Percentiles rank a stretch among this genome's conserved stretches.
These are phyloP conservation scores for Prototheca cutis DNA, from an alignment of 163 green algal genomes.

Conservation along the genomic window DNA sequence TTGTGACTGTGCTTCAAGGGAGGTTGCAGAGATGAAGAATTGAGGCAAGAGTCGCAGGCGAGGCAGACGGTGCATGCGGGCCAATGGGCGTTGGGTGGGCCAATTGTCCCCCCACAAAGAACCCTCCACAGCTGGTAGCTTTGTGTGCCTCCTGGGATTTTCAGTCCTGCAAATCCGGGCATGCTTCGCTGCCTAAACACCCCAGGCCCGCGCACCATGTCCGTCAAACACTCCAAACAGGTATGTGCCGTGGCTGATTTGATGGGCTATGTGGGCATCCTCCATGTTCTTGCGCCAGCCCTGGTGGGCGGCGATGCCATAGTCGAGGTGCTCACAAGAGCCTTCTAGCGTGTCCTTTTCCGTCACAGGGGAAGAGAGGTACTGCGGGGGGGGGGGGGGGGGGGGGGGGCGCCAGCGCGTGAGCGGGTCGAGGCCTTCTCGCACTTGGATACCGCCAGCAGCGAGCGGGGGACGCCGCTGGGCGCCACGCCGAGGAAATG, in stretches of 20 bases:
- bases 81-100: neutral
- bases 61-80: too few species aligned
- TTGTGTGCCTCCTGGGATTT: neutral
- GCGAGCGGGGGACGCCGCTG: too few species aligned
- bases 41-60: too few species aligned
- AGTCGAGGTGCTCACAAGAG: constrained; percentile 22
- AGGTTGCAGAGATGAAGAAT: neutral
- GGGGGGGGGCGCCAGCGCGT: too few species aligned
- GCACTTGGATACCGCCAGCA: too few species aligned
- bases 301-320: constrained; percentile 30
- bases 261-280: constrained; percentile 65
- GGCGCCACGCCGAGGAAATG: too few species aligned
- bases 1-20: neutral
- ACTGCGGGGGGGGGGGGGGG: constrained; percentile 19
- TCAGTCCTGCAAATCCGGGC: neutral
- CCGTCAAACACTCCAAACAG: constrained; percentile 92
- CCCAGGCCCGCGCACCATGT: neutral
- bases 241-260: constrained; percentile 37
- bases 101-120: neutral
- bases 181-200: neutral
- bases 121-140: neutral
- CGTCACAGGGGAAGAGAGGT: constrained; percentile 64
- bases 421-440: too few species aligned
- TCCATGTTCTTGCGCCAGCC: constrained; percentile 56
- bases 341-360: constrained; percentile 61